These are phyloP conservation scores for Amanita muscaria DNA, from an alignment of 768 basidiomycete species.

Conservation along the genomic window DNA sequence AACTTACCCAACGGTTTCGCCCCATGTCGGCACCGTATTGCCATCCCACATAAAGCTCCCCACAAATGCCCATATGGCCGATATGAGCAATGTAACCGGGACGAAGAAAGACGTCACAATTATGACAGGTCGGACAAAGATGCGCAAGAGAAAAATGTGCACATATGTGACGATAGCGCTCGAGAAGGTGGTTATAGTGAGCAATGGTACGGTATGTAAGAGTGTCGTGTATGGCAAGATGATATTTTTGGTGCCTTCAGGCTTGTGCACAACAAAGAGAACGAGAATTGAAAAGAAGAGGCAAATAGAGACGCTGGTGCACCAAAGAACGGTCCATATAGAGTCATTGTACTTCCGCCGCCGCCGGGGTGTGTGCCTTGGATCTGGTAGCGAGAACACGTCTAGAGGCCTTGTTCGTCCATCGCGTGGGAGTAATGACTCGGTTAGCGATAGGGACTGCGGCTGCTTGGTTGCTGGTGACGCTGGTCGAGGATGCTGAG, in stretches of 20 bases:
- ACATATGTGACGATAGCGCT: conserved; percentile 66
- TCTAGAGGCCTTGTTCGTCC: conserved; percentile 54
- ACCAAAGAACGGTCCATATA: conserved; percentile 63
- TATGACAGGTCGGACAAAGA: conserved; percentile 82
- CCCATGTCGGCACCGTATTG: conserved; percentile 60
- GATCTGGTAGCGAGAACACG: conserved; percentile 73
- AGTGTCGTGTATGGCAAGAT: conserved; percentile 60
- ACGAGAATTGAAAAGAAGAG: conserved; percentile 56
- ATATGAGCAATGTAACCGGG: conserved; percentile 64
- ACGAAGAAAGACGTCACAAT: conserved; percentile 68
- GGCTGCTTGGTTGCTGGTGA: conserved; percentile 27
- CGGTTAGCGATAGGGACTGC: conserved; percentile 62
- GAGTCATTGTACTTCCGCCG: conserved; percentile 71
- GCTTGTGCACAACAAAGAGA: conserved; percentile 48
- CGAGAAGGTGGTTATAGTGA: conserved; percentile 61
- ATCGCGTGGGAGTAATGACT: conserved; percentile 71
- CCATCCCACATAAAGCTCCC: conserved; percentile 64
- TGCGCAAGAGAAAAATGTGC: conserved; percentile 66
- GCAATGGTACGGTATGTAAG: conserved; percentile 68
- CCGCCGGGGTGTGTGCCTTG: conserved; percentile 51
- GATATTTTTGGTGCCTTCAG: conserved; percentile 20
- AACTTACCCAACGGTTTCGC: conserved; percentile 70
- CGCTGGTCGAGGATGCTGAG: conserved; percentile 33
- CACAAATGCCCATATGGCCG: conserved; percentile 72
- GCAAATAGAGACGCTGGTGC: conserved; percentile 47